Base-by-base conservation (phyloP, 164 flowering plant species). In the Magnolia changhungtana region DNA sequence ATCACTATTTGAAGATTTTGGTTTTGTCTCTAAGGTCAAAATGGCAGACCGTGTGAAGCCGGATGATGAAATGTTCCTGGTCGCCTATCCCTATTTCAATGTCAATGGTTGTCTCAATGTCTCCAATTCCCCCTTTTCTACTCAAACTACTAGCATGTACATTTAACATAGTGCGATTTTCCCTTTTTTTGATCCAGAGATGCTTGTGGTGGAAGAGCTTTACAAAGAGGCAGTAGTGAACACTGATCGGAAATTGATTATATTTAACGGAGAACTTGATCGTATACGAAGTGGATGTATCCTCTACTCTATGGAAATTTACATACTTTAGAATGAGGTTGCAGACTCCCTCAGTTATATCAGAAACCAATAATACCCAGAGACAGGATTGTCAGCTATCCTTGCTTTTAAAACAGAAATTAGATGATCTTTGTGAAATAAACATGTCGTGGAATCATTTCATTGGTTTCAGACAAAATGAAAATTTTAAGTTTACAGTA, bases 221-320 rank as follows among this genome's bases (percentile, higher is more conserved):
- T 91, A 88, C 84, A 88, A 85, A 78, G 97, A 90, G 82, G 95
- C 95, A 27, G 98, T 95, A 49, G 77, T 24, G 72, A 89, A 84
- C 64, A 90, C 97, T 27, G 64, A 78, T 7, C 79, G 96, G 5
- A 85, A 87, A 74, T 74, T 95, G 85, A 92, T 95, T 66, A 85
- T 95, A 79, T 95, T 95, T 87, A 95, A 95, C 81, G 98, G 98
- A 69, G 99, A 92, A 75, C 97, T 95, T 67, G 99, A 95, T 76
- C 93, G 98, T 10, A 95, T 95, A 81, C 89, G 99, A 86, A 88
- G 90, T 50, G 99, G 98, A 4, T 93, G 99, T 95, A 95, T 93
- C 98, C 97, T 90, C 23, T 29, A 45, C 27, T 31, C 31, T 14
- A 8, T 27, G 72, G 75, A 61, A 9, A 58, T 67, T 51, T 66